These are phyloP conservation scores for Mortierella hygrophila DNA, from an alignment of 192 early-diverging fungal genomes.

Conservation along the genomic window DNA sequence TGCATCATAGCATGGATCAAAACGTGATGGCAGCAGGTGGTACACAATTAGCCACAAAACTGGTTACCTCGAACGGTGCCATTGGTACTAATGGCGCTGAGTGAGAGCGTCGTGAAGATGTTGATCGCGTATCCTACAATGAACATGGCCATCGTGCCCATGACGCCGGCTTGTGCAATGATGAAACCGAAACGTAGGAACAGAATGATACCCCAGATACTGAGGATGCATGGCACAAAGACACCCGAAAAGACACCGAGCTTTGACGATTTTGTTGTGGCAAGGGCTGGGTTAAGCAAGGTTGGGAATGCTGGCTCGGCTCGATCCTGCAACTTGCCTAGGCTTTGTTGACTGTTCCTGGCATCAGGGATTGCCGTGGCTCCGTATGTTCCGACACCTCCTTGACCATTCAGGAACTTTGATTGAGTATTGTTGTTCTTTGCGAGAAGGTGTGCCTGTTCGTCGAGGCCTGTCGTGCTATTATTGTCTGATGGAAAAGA, in stretches of 20 bases:
- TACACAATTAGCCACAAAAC: neutral
- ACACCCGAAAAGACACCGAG: conserved; percentile 79
- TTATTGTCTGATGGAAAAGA: neutral
- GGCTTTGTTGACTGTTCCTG: neutral
- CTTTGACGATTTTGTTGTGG: conserved; percentile 58
- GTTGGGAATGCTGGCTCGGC: conserved; percentile 36
- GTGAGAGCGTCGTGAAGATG: conserved; percentile 72
- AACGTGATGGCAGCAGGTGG: neutral
- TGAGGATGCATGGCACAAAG: conserved; percentile 75
- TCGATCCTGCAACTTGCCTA: neutral
- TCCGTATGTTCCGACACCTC: neutral
- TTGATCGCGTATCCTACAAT: conserved; percentile 69
- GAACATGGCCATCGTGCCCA: conserved; percentile 73
- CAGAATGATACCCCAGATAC: conserved; percentile 80
- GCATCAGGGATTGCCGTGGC: neutral
- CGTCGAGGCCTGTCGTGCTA: neutral
- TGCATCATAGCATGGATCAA: neutral
- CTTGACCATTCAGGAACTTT: neutral
- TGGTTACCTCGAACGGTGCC: conserved; percentile 67
- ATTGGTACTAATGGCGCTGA: conserved; percentile 79
- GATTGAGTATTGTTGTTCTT: neutral
- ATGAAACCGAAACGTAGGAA: conserved; percentile 80
- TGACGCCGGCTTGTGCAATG: conserved; percentile 71
- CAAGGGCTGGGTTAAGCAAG: conserved; percentile 35
- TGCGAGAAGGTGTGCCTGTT: conserved; percentile 20